phyloP scores from a whole-genome alignment of 306 rosid genomes.

The Vigna mungo region DNA sequence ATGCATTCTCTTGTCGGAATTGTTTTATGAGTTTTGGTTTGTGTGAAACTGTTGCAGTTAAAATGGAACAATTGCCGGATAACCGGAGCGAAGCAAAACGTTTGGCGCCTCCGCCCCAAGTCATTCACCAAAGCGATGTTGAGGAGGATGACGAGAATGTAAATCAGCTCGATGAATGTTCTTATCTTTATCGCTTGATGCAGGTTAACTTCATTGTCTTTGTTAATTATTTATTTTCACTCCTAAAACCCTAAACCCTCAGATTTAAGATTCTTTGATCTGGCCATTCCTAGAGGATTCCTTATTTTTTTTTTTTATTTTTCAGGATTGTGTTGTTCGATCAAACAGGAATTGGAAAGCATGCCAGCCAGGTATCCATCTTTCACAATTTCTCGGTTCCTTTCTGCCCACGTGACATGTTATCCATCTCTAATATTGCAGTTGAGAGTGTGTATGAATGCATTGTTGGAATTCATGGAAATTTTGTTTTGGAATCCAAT shows the following conservation, averaged over 20 bases:
- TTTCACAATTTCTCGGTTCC: neutral
- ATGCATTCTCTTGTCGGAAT: neutral
- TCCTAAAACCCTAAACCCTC: constrained; percentile 58
- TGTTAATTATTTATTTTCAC: constrained; percentile 11
- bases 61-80: constrained; percentile 41
- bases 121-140: constrained; percentile 59
- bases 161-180: constrained; percentile 79
- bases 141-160: constrained; percentile 85
- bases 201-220: constrained; percentile 58
- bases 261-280: neutral
- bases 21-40: neutral
- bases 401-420: neutral
- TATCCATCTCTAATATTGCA: neutral
- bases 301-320: neutral
- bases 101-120: constrained; percentile 18
- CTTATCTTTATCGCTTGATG: constrained; percentile 69
- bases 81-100: constrained; percentile 31
- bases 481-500: neutral
- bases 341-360: constrained; percentile 77
- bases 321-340: constrained; percentile 78
- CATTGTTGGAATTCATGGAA: neutral
- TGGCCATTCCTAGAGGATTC: neutral
- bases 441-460: neutral
- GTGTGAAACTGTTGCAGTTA: neutral
- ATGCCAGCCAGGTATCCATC: constrained; percentile 68